Evolutionary conservation across 2,329 filamentous ascomycete species (phyloP).

Genomic region (Fusarium siculi): DNA sequence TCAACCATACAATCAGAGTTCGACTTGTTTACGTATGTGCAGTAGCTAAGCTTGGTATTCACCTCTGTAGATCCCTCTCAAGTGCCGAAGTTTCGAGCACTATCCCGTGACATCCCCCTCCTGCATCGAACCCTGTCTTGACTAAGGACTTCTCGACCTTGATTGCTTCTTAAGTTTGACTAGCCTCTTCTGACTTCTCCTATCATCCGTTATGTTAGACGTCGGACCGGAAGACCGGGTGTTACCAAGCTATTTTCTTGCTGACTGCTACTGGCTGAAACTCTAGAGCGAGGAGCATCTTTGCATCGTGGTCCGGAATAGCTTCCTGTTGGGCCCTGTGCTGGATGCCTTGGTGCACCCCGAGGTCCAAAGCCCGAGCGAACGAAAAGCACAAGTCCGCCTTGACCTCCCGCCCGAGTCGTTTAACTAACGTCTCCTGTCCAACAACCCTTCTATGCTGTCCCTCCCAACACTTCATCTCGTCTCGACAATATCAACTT

Average conservation of each 20-base stretch:
- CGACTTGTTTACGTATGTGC: background rate
- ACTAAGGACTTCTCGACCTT: background rate
- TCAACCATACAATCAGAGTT: slow-evolving; percentile 1
- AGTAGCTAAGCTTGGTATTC: background rate
- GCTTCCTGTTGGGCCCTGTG: slow-evolving; percentile 27
- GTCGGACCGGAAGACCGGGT: slow-evolving; percentile 14
- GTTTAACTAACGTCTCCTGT: background rate
- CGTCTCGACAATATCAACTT: background rate
- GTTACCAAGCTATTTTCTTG: background rate
- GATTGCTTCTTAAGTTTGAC: background rate
- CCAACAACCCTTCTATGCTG: background rate
- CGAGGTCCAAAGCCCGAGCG: background rate
- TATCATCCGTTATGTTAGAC: slow-evolving; percentile 1
- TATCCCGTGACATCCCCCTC: slow-evolving; percentile 34
- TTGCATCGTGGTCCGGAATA: slow-evolving; percentile 14
- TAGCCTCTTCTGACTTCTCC: background rate
- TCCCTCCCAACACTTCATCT: background rate
- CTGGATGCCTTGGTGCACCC: background rate
- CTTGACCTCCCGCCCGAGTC: background rate
- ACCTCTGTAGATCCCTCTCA: slow-evolving; percentile 21
- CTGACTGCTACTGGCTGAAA: slow-evolving; percentile 14
- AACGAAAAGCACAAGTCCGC: background rate
- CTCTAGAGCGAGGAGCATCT: slow-evolving; percentile 6
- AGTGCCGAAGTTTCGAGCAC: slow-evolving; percentile 16
- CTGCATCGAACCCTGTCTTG: slow-evolving; percentile 26